phyloP scores from a whole-genome alignment of 2,329 filamentous ascomycete species.

The Drechslerella stenobrocha region DNA sequence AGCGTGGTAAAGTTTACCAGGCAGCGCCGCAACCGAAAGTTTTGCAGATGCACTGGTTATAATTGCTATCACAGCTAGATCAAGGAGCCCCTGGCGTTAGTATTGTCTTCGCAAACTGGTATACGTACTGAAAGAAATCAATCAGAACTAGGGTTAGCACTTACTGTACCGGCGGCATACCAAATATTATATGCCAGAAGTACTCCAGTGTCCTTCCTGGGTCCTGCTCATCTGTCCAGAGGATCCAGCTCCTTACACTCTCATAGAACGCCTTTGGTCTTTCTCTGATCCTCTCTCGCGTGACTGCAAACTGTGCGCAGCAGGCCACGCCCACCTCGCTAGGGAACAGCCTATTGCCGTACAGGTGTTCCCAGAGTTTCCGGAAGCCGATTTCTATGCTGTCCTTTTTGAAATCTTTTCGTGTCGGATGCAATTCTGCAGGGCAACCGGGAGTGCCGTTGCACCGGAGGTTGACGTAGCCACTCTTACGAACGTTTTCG shows the following conservation, averaged over 20 bases:
- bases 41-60: too few species aligned
- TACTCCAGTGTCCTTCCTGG: slow-evolving; percentile 68
- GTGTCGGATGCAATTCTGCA: slow-evolving; percentile 58
- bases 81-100: too few species aligned
- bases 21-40: too few species aligned
- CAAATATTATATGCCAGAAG: slow-evolving; percentile 66
- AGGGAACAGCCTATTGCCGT: slow-evolving; percentile 21
- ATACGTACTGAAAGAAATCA: neutral
- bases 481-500: slow-evolving; percentile 60
- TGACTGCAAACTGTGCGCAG: slow-evolving; percentile 69
- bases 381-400: slow-evolving; percentile 21
- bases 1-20: too few species aligned
- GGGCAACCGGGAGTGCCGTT: slow-evolving; percentile 64
- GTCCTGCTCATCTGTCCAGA: slow-evolving; percentile 61
- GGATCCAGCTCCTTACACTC: slow-evolving; percentile 65
- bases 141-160: neutral
- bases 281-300: slow-evolving; percentile 60
- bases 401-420: slow-evolving; percentile 57
- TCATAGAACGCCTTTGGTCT: slow-evolving; percentile 62
- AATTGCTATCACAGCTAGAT: too few species aligned
- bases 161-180: slow-evolving; percentile 40
- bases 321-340: slow-evolving; percentile 63
- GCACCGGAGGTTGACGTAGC: slow-evolving; percentile 67
- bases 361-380: slow-evolving; percentile 27
- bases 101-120: too few species aligned